Percentiles rank a stretch among this genome's conserved stretches.
phyloP scores from a whole-genome alignment of 108 stramenopile genomes.

The Pseudonitzschia pungens region DNA sequence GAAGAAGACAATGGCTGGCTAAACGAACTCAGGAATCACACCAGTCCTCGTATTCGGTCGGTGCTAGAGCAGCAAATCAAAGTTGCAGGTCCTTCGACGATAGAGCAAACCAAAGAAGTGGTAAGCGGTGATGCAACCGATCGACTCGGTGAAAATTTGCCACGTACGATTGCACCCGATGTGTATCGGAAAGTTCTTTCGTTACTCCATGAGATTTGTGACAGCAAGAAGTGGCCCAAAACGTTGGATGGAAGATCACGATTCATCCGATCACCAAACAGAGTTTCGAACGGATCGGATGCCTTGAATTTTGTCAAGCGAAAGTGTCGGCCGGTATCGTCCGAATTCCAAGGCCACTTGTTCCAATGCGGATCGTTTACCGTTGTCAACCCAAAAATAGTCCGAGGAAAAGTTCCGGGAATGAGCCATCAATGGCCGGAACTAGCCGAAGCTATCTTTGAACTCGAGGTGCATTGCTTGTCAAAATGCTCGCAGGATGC shows the following conservation, averaged over 20 bases:
- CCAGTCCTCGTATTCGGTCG: not conserved
- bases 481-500: not conserved
- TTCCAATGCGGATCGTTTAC: conserved; percentile 58
- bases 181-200: conserved; percentile 1
- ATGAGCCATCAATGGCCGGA: conserved; percentile 78
- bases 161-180: not conserved
- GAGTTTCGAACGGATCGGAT: not conserved
- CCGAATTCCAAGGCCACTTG: conserved; percentile 16
- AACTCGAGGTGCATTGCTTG: not conserved
- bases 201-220: not conserved
- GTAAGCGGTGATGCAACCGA: no score
- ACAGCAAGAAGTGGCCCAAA: conserved; percentile 55
- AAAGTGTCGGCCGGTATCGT: conserved; percentile 5
- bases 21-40: not conserved
- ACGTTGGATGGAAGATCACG: conserved; percentile 64
- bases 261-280: not conserved
- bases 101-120: not conserved
- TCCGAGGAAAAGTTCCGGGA: conserved; percentile 30
- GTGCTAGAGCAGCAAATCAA: not conserved
- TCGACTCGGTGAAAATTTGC: conserved; percentile 1
- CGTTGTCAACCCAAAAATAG: conserved; percentile 44
- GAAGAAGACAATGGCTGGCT: not conserved
- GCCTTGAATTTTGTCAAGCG: conserved; percentile 37
- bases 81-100: not conserved
- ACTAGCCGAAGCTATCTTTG: conserved; percentile 9